A percentile compares a stretch with the other conserved stretches of the same genome.
Conservation (phyloP, 2,329 filamentous ascomycete genomes). For the Penicillium sp. region DNA sequence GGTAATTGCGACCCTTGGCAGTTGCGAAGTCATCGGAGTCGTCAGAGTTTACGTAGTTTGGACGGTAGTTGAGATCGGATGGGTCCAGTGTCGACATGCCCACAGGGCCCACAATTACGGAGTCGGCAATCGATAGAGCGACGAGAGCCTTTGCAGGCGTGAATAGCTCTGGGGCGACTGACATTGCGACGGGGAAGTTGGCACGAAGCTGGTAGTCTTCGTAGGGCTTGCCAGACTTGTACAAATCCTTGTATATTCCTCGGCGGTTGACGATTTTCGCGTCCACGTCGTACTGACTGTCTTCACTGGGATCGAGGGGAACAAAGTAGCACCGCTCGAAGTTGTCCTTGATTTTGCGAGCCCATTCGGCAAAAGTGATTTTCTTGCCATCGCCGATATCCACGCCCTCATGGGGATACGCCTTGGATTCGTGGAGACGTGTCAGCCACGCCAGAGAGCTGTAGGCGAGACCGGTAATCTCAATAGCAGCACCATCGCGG, state of each 20-base stretch:
- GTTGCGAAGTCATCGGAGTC: constrained; percentile 90
- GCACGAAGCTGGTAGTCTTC: constrained; percentile 95
- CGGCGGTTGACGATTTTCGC: constrained; percentile 77
- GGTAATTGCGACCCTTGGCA: constrained; percentile 93
- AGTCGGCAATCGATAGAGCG: constrained; percentile 78
- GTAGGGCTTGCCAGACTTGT: constrained; percentile 89
- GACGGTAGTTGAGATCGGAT: constrained; percentile 85
- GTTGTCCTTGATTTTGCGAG: constrained; percentile 72
- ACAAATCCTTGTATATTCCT: constrained; percentile 97
- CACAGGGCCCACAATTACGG: constrained; percentile 75
- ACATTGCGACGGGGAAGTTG: constrained; percentile 96
- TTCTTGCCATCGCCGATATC: constrained; percentile 60
- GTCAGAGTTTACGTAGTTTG: constrained; percentile 92
- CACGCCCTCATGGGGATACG: constrained; percentile 73
- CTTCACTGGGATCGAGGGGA: constrained; percentile 67
- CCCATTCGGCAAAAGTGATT: constrained; percentile 78
- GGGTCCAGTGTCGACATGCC: constrained; percentile 97
- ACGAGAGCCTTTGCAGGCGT: constrained; percentile 72
- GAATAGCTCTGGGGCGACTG: constrained; percentile 86
- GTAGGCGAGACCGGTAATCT: constrained; percentile 92
- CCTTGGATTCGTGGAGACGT: constrained; percentile 63
- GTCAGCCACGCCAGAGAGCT: constrained; percentile 82
- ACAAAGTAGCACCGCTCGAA: constrained; percentile 94
- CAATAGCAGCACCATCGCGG: constrained; percentile 88
- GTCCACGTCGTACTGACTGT: constrained; percentile 77